Evolutionary conservation across 23 red algal genomes (phyloP).

Genomic region (Agarophyton chilense): DNA sequence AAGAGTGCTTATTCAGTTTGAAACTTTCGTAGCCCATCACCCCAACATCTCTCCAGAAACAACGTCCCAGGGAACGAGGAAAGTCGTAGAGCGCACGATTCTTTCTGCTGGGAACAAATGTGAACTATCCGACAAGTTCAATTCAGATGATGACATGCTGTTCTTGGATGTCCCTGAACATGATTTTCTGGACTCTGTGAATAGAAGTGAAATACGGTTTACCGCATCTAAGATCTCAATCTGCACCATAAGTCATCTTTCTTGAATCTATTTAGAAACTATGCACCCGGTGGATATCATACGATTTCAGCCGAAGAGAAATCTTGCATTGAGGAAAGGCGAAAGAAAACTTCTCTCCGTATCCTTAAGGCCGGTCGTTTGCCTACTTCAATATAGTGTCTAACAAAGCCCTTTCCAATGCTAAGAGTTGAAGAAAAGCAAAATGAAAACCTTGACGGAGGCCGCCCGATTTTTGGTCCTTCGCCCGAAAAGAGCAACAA

Average conservation of each 20-base stretch:
- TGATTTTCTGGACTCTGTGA: conserved; percentile 54
- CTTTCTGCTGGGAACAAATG: conserved; percentile 26
- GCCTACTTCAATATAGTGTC: conserved; percentile 29
- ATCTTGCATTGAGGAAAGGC: background rate
- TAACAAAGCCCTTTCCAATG: conserved; percentile 49
- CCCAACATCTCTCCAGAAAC: background rate
- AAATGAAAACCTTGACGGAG: background rate
- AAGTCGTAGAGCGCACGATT: conserved; percentile 7
- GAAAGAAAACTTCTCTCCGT: background rate
- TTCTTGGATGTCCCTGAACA: conserved; percentile 9
- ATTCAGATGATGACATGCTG: conserved; percentile 1
- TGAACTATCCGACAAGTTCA: conserved; percentile 22
- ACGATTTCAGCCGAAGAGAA: conserved; percentile 30
- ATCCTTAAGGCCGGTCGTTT: conserved; percentile 25
- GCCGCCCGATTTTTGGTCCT: background rate
- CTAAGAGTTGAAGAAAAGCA: conserved; percentile 1
- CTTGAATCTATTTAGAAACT: conserved; percentile 49
- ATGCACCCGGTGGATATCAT: conserved; percentile 38
- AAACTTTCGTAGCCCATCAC: conserved; percentile 28
- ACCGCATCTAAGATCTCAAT: conserved; percentile 50
- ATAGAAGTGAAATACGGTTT: conserved; percentile 40
- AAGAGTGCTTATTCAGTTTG: conserved; percentile 34
- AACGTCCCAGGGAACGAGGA: background rate
- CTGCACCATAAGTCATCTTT: conserved; percentile 46
- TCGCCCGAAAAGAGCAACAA: background rate